phyloP scores from a whole-genome alignment of 2,329 filamentous ascomycete genomes.

The Orbilia ellipsospora region DNA sequence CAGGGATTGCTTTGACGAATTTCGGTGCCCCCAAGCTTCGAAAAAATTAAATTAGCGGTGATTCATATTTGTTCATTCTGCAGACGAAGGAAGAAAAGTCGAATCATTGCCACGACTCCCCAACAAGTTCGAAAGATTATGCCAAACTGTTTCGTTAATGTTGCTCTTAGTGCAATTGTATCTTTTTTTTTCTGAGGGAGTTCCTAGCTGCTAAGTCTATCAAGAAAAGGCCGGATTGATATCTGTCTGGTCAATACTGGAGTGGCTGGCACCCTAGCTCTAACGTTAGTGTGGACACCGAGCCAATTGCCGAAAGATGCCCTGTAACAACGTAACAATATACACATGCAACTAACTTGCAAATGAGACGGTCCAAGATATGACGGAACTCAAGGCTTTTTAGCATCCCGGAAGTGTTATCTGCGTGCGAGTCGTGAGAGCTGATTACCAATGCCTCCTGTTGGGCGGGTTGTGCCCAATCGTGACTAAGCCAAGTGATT shows the following conservation, averaged over 20 bases:
- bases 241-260: not conserved
- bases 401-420: constrained; percentile 12
- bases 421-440: constrained; percentile 26
- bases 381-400: constrained; percentile 29
- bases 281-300: not conserved
- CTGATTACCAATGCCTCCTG: constrained; percentile 23
- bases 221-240: not conserved
- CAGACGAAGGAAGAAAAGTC: not conserved
- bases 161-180: not conserved
- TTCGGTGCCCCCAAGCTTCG: constrained; percentile 35
- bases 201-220: not conserved
- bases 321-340: not conserved
- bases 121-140: not conserved
- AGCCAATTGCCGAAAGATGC: not conserved
- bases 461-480: constrained; percentile 47
- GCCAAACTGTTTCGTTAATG: not conserved
- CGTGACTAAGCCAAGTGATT: constrained; percentile 37
- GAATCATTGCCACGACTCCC: not conserved
- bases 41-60: constrained; percentile 23
- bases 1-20: constrained; percentile 18
- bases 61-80: constrained; percentile 28
- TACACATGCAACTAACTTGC: constrained; percentile 2
- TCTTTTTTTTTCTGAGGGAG: not conserved
- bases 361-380: constrained; percentile 6
- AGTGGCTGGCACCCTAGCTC: not conserved